Percentiles rank a stretch among this genome's conserved stretches.
Conservation (phyloP, 192 early-diverging fungal species). For the Rhizoclosmatium globosum region DNA sequence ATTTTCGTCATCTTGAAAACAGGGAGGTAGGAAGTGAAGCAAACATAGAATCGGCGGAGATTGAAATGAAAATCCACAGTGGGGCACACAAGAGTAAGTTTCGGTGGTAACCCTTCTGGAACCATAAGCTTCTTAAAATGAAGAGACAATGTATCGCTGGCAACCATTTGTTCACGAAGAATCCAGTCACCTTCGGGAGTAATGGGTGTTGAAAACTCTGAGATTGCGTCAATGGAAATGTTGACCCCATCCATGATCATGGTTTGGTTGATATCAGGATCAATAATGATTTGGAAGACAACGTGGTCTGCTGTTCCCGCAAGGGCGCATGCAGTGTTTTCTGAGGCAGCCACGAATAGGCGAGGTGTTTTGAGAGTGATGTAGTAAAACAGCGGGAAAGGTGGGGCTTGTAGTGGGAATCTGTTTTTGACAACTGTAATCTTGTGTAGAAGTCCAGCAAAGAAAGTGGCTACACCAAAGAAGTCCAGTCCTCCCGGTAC, state of each 20-base stretch:
- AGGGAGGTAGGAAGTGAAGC: constrained; percentile 33
- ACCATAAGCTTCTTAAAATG: constrained; percentile 16
- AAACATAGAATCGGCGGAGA: constrained; percentile 20
- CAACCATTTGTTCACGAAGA: not conserved
- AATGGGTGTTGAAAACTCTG: constrained; percentile 10
- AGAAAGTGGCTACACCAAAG: constrained; percentile 17
- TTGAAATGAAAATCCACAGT: constrained; percentile 20
- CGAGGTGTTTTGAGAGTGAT: constrained; percentile 3
- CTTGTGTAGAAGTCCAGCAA: constrained; percentile 31
- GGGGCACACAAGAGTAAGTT: not conserved
- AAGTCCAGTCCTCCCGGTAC: constrained; percentile 6
- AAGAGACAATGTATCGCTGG: not conserved
- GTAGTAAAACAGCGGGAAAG: not conserved
- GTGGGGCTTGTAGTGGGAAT: not conserved
- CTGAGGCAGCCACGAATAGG: not conserved
- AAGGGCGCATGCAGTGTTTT: constrained; percentile 19
- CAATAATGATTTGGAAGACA: not conserved
- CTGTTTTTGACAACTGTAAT: not conserved
- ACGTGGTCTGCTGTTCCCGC: not conserved
- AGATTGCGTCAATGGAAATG: not conserved
- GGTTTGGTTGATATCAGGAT: constrained; percentile 23
- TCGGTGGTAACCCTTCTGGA: not conserved
- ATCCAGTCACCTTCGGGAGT: not conserved
- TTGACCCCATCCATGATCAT: not conserved
- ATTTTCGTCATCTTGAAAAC: constrained; percentile 36